These are phyloP conservation scores for Magnusiomyces tetraspermus DNA, from an alignment of 1,139 yeast species.

Conservation along the genomic window DNA sequence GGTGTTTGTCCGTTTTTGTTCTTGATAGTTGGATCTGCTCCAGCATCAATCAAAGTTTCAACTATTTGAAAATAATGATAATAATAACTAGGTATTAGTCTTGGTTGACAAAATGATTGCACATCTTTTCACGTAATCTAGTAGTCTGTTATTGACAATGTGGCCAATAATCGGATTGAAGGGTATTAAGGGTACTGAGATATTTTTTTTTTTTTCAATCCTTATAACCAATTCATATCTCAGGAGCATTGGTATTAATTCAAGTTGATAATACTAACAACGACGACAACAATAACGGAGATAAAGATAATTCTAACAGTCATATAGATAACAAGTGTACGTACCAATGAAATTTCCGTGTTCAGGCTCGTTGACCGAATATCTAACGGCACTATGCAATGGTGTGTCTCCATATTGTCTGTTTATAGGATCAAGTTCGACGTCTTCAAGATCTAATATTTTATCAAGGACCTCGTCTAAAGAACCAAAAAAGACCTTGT, in stretches of 20 bases:
- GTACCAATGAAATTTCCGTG: slow-evolving; percentile 60
- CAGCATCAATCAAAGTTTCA: slow-evolving; percentile 85
- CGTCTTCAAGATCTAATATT: slow-evolving; percentile 79
- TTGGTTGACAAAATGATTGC: too few relatives aligned
- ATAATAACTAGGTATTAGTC: too few relatives aligned
- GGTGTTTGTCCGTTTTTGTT: slow-evolving; percentile 65
- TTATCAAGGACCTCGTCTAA: slow-evolving; percentile 61
- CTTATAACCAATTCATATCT: too few relatives aligned
- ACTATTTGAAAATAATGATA: slow-evolving; percentile 12
- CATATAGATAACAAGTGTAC: slow-evolving; percentile 7
- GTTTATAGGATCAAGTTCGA: slow-evolving; percentile 76
- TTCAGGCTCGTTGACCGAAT: slow-evolving; percentile 69
- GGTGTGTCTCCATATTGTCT: slow-evolving; percentile 77
- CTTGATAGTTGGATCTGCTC: slow-evolving; percentile 63
- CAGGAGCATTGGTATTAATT: too few relatives aligned
- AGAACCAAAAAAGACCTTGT: too few relatives aligned
- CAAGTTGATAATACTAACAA: too few relatives aligned
- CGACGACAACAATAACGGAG: background rate
- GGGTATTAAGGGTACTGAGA: too few relatives aligned
- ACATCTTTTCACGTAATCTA: too few relatives aligned
- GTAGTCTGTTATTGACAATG: too few relatives aligned
- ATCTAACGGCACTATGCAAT: slow-evolving; percentile 73
- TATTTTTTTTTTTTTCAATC: too few relatives aligned
- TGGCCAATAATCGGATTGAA: too few relatives aligned
- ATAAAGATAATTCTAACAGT: background rate